Percentiles rank a stretch among this genome's conserved stretches.
phyloP scores from a whole-genome alignment of 2,329 filamentous ascomycete species.

The Cercospora berteroae region DNA sequence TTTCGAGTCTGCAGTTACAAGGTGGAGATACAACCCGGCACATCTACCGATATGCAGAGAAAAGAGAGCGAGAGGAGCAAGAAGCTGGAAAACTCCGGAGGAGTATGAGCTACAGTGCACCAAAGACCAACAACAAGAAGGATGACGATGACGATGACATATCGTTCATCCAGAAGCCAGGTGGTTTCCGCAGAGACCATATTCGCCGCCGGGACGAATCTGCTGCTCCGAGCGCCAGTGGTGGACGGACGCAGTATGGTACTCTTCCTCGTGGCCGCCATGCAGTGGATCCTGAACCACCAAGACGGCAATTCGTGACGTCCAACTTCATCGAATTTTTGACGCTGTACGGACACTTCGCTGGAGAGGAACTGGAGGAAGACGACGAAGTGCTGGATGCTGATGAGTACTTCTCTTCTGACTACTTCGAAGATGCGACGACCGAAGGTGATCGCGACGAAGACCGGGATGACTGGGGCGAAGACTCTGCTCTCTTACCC shows the following conservation, averaged over 20 bases:
- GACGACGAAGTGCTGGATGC: slow-evolving; percentile 86
- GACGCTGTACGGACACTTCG: slow-evolving; percentile 94
- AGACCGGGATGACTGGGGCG: slow-evolving; percentile 76
- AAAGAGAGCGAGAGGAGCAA: slow-evolving; percentile 69
- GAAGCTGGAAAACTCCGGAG: slow-evolving; percentile 62
- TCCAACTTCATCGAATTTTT: slow-evolving; percentile 95
- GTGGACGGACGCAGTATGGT: slow-evolving; percentile 31
- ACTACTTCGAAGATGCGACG: slow-evolving; percentile 58
- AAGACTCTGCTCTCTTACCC: slow-evolving; percentile 74
- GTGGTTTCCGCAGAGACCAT: slow-evolving; percentile 89
- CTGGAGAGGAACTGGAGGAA: slow-evolving; percentile 93
- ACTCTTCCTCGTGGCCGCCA: slow-evolving; percentile 15
- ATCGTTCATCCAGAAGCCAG: slow-evolving; percentile 85
- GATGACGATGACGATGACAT: slow-evolving; percentile 75
- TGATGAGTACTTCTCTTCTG: slow-evolving; percentile 88
- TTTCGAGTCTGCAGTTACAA: slow-evolving; percentile 88
- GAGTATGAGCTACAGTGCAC: slow-evolving; percentile 82
- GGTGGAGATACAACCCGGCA: slow-evolving; percentile 92
- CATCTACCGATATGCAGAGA: slow-evolving; percentile 95
- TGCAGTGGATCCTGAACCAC: slow-evolving; percentile 26
- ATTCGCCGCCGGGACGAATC: slow-evolving; percentile 69
- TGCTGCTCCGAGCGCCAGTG: slow-evolving; percentile 47
- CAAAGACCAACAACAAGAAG: slow-evolving; percentile 76
- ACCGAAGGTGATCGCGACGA: slow-evolving; percentile 42
- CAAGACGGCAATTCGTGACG: slow-evolving; percentile 66